Percentiles rank a stretch among this genome's conserved stretches.
phyloP scores from a whole-genome alignment of 345 rosid genomes.

The Salix dunnii region DNA sequence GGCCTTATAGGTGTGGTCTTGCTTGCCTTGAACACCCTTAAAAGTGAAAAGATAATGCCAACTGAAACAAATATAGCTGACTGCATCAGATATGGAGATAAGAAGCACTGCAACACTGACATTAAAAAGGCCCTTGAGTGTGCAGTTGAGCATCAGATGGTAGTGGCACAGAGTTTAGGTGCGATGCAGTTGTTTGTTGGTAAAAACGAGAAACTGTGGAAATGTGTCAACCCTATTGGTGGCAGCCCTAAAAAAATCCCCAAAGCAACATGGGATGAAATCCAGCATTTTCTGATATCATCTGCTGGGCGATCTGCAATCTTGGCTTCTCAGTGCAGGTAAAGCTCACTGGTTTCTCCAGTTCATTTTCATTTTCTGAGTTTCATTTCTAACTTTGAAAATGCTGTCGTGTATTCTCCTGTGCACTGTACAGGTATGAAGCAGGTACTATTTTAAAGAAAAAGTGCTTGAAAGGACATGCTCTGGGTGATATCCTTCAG shows the following conservation, averaged over 20 bases:
- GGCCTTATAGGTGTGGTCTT: constrained; percentile 78
- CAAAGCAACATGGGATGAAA: constrained; percentile 60
- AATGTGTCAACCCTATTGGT: constrained; percentile 65
- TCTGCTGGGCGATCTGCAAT: constrained; percentile 49
- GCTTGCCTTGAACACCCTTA: constrained; percentile 66
- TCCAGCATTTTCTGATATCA: constrained; percentile 56
- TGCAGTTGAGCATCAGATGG: constrained; percentile 66
- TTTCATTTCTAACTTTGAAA: background rate
- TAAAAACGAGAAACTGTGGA: constrained; percentile 67
- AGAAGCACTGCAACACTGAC: constrained; percentile 55
- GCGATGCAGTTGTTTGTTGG: constrained; percentile 58
- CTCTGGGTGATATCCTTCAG: constrained; percentile 64
- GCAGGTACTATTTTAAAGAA: constrained; percentile 60
- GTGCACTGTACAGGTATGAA: constrained; percentile 51
- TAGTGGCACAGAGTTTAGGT: constrained; percentile 49
- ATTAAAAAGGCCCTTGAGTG: constrained; percentile 63
- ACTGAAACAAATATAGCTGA: constrained; percentile 67
- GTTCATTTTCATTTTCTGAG: background rate
- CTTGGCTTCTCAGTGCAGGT: constrained; percentile 70
- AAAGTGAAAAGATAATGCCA: constrained; percentile 67
- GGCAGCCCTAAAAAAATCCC: constrained; percentile 51
- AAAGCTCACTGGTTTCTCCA: background rate
- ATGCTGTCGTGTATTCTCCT: background rate
- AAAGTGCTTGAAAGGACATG: constrained; percentile 53
- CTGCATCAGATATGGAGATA: constrained; percentile 71